A percentile compares a stretch with the other conserved stretches of the same genome.
phyloP scores from a whole-genome alignment of 2,329 filamentous ascomycete genomes.

The Lachnellula cervina region DNA sequence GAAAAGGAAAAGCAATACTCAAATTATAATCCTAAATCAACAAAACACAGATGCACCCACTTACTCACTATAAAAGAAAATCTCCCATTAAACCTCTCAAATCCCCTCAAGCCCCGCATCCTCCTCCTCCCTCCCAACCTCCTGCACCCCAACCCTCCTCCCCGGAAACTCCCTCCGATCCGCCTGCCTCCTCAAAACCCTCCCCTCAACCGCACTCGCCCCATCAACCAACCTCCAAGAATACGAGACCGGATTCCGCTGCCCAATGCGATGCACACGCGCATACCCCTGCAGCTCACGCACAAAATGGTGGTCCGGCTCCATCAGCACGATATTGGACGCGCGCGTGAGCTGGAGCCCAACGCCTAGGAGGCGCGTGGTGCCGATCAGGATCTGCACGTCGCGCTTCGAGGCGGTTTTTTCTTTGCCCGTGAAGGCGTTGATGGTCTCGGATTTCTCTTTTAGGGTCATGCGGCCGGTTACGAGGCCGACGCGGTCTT shows the following conservation, averaged over 20 bases:
- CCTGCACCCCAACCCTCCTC: background rate
- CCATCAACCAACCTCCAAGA: slow-evolving; percentile 13
- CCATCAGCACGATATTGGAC: slow-evolving; percentile 15
- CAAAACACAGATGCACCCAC: too few relatives aligned
- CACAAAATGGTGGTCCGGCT: slow-evolving; percentile 14
- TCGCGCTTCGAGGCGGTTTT: slow-evolving; percentile 8
- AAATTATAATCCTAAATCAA: too few relatives aligned
- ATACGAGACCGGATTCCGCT: slow-evolving; percentile 8
- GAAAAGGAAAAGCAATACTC: too few relatives aligned
- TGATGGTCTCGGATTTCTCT: slow-evolving; percentile 4
- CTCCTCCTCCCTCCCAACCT: background rate
- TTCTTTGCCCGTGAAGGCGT: slow-evolving; percentile 4
- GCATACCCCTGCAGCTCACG: slow-evolving; percentile 14
- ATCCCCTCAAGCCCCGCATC: background rate
- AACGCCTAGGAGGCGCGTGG: slow-evolving; percentile 12
- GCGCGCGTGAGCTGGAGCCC: slow-evolving; percentile 17
- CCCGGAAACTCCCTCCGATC: background rate
- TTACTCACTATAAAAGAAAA: too few relatives aligned
- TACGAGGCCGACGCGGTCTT: slow-evolving; percentile 7
- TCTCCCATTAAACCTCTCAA: too few relatives aligned
- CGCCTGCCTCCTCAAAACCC: slow-evolving; percentile 12
- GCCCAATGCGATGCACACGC: slow-evolving; percentile 16
- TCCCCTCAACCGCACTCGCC: slow-evolving; percentile 6
- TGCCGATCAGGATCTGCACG: slow-evolving; percentile 15
- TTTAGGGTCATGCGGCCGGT: background rate